phyloP scores from a whole-genome alignment of 208 protist species.

The Leishmania amazonensis region DNA sequence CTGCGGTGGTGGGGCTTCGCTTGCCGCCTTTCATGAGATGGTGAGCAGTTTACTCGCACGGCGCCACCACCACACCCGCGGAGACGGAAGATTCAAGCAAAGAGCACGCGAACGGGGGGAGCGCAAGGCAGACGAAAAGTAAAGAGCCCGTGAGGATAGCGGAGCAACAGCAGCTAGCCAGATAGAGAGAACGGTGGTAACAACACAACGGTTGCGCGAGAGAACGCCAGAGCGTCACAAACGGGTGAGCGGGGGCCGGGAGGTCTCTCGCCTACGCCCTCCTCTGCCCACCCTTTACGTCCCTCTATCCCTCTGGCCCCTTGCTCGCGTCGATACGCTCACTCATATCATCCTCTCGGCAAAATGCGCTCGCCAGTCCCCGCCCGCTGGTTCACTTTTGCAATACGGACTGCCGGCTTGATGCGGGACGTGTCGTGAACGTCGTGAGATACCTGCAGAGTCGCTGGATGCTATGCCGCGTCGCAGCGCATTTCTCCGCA shows the following conservation, averaged over 20 bases:
- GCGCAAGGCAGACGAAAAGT: not conserved
- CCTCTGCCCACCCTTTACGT: not conserved
- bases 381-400: not conserved
- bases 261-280: not conserved
- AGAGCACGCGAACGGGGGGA: not conserved
- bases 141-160: not conserved
- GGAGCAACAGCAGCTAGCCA: not conserved
- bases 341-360: not conserved
- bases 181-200: not conserved
- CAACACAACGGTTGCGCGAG: not conserved
- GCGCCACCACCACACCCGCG: not conserved
- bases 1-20: not conserved
- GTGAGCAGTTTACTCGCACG: not conserved
- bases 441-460: conserved; percentile 29
- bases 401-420: not conserved
- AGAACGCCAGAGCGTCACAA: not conserved
- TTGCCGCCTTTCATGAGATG: not conserved
- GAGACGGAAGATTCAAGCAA: not conserved
- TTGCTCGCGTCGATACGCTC: not conserved
- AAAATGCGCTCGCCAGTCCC: not conserved
- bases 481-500: conserved; percentile 2
- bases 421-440: conserved; percentile 11
- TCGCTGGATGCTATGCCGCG: conserved; percentile 29
- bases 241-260: not conserved
- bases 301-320: not conserved